Conservation (phyloP, 306 rosid genomes). For the Gleditsia sinensis region DNA sequence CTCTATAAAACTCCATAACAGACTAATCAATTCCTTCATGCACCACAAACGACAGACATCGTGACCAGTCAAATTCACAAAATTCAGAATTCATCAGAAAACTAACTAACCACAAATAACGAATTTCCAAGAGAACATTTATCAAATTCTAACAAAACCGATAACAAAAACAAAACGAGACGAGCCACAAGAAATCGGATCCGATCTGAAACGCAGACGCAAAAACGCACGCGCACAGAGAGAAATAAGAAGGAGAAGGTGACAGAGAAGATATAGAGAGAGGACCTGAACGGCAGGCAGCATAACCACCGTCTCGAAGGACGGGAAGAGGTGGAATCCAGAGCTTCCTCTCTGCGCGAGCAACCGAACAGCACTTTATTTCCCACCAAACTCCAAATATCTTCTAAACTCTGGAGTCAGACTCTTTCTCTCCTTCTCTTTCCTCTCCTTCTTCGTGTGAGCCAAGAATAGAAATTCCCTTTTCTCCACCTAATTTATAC, state of each 20-base stretch:
- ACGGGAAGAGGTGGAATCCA: conserved; percentile 93
- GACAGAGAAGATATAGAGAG: background rate
- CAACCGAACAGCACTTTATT: background rate
- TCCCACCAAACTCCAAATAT: conserved; percentile 33
- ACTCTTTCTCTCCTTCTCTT: background rate
- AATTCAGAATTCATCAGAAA: background rate
- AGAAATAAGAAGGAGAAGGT: background rate
- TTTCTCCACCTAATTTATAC: conserved; percentile 36
- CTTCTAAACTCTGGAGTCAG: conserved; percentile 18
- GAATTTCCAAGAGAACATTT: background rate
- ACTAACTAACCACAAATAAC: background rate
- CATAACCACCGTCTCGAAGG: conserved; percentile 93
- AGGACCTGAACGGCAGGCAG: conserved; percentile 74
- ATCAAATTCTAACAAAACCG: background rate
- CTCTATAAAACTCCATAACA: background rate
- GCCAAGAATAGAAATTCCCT: conserved; percentile 17
- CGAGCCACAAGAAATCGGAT: conserved; percentile 11
- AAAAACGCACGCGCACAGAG: background rate
- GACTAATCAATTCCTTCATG: background rate
- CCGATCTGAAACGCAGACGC: conserved; percentile 28
- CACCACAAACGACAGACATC: background rate
- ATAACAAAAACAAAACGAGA: conserved; percentile 16
- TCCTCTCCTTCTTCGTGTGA: background rate
- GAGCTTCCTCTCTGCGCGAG: conserved; percentile 47
- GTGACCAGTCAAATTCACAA: background rate